Evolutionary conservation across 2,329 filamentous ascomycete species (phyloP).

Genomic region (Fusarium sp.): DNA sequence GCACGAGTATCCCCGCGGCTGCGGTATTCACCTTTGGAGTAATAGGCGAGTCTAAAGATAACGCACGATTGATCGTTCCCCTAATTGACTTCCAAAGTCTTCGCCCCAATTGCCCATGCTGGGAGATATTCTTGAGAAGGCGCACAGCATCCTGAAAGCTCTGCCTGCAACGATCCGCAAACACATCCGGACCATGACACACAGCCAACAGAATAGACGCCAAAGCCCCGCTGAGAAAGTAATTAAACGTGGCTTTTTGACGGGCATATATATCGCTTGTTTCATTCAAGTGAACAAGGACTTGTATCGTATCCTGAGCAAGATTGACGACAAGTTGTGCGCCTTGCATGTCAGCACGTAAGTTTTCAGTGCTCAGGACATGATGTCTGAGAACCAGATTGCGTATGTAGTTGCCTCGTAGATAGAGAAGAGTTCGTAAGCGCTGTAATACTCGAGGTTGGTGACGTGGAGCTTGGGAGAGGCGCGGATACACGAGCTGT

Average conservation of each 20-base stretch:
- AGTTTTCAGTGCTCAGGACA: not conserved
- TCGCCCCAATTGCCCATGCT: not conserved
- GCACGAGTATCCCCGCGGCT: not conserved
- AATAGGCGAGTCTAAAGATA: not conserved
- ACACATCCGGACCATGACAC: constrained; percentile 4
- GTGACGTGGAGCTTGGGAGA: constrained; percentile 1
- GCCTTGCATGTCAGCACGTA: not conserved
- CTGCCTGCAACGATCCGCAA: constrained; percentile 1
- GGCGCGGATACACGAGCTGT: constrained; percentile 10
- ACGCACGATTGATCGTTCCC: not conserved
- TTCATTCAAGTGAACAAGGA: constrained; percentile 4
- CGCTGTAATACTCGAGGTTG: constrained; percentile 4
- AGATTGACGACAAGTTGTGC: constrained; percentile 4
- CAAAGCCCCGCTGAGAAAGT: not conserved
- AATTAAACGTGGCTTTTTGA: constrained; percentile 6
- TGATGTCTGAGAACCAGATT: not conserved
- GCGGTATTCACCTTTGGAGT: not conserved
- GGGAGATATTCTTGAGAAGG: not conserved
- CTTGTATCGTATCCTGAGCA: constrained; percentile 10
- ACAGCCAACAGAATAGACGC: constrained; percentile 7
- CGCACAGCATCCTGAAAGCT: constrained; percentile 1
- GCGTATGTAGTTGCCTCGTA: constrained; percentile 6
- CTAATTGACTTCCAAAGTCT: constrained; percentile 7
- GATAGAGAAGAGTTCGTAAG: not conserved
- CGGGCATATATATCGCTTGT: constrained; percentile 12